phyloP scores from a whole-genome alignment of 305 asterid genomes.

The Rubia peregrina region DNA sequence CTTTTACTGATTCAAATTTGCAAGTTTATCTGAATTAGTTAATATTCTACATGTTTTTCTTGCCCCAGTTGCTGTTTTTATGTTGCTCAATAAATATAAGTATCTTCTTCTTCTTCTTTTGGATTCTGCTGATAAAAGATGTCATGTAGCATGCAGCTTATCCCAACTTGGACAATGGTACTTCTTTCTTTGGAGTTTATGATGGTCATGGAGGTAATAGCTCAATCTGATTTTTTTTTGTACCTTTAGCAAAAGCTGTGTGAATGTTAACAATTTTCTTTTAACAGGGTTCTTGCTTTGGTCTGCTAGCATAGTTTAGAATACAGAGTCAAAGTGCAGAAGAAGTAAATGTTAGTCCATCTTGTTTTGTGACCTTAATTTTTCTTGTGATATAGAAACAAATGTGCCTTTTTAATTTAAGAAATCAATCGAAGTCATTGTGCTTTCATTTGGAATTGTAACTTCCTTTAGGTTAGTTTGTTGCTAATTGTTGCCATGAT shows the following conservation, averaged over 20 bases:
- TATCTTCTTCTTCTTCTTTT: neutral
- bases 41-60: conserved; percentile 2
- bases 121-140: conserved; percentile 27
- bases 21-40: neutral
- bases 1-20: neutral
- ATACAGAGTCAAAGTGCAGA: neutral
- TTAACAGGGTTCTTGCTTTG: neutral
- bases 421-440: neutral
- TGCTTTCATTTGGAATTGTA: neutral
- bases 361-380: neutral
- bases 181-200: conserved; percentile 95
- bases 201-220: conserved; percentile 98
- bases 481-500: neutral
- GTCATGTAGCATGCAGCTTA: conserved; percentile 81
- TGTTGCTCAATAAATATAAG: neutral
- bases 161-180: conserved; percentile 62
- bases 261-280: neutral
- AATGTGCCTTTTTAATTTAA: neutral
- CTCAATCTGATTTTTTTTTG: neutral
- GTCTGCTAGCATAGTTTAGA: neutral
- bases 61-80: neutral
- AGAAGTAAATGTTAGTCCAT: neutral
- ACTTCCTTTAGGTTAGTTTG: neutral
- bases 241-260: neutral
- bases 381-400: neutral